Evolutionary conservation across 495 filamentous ascomycete genomes (phyloP).

Genomic region (Thermothielavioides terrestris): DNA sequence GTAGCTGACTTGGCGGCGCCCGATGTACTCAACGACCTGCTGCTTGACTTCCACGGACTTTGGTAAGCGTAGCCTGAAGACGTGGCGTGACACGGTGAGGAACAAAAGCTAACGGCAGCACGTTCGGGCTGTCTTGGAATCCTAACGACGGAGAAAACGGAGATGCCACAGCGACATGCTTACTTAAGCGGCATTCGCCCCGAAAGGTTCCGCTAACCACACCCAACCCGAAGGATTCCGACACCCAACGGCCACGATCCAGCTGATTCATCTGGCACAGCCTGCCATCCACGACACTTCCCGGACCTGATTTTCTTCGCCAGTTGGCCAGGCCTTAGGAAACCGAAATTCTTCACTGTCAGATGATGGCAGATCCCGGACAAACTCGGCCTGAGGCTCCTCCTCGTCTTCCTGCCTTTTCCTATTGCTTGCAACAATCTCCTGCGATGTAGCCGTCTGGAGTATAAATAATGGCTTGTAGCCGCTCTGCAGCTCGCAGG

Average conservation of each 20-base stretch:
- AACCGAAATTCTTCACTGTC: background rate
- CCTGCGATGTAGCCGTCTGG: background rate
- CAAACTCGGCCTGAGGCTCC: slow-evolving; percentile 4
- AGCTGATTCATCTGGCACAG: slow-evolving; percentile 13
- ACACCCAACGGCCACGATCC: background rate
- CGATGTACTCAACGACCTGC: too few species aligned
- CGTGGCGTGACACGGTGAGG: too few species aligned
- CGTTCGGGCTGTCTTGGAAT: too few species aligned
- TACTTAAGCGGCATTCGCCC: too few species aligned
- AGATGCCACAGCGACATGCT: background rate
- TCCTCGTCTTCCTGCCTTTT: background rate
- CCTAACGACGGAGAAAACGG: background rate
- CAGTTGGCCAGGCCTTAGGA: background rate
- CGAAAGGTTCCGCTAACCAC: too few species aligned
- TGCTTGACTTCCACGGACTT: too few species aligned
- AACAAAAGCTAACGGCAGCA: too few species aligned
- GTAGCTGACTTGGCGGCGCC: too few species aligned
- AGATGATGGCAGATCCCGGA: slow-evolving; percentile 1
- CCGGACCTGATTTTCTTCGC: background rate
- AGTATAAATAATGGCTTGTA: background rate
- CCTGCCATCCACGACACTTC: background rate
- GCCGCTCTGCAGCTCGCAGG: too few species aligned
- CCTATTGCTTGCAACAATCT: background rate
- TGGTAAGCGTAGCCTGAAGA: too few species aligned
- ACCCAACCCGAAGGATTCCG: slow-evolving; percentile 16